These are phyloP conservation scores for Litsea cubeba DNA, from an alignment of 164 flowering plant species.

Conservation along the genomic window DNA sequence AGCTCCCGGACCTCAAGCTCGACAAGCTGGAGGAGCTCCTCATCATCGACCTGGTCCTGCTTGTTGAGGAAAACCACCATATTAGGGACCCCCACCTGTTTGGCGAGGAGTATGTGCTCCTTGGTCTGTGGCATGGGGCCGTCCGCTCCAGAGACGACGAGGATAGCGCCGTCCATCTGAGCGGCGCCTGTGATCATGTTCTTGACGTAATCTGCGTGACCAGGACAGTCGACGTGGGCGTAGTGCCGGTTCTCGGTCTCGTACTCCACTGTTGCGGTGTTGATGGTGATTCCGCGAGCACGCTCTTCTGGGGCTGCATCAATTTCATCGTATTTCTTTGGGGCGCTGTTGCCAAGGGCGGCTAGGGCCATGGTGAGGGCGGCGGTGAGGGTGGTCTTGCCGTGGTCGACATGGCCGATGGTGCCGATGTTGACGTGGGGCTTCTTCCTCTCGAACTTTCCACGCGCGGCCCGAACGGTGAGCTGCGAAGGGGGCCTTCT, in stretches of 20 bases:
- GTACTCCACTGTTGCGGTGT: slow-evolving; percentile 37
- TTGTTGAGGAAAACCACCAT: slow-evolving; percentile 38
- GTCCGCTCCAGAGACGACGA: slow-evolving; percentile 34
- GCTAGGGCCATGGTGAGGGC: slow-evolving; percentile 40
- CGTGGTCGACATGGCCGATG: slow-evolving; percentile 41
- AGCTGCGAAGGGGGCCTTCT: not conserved
- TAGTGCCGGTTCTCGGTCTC: slow-evolving; percentile 35
- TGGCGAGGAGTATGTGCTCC: slow-evolving; percentile 33
- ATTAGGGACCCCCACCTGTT: slow-evolving; percentile 39
- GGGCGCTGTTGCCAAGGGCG: slow-evolving; percentile 27
- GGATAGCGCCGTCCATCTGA: slow-evolving; percentile 35
- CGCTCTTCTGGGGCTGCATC: slow-evolving; percentile 37
- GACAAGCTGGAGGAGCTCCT: slow-evolving; percentile 30
- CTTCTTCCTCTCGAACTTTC: slow-evolving; percentile 37
- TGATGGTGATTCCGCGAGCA: slow-evolving; percentile 33
- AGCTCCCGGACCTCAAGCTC: slow-evolving; percentile 36
- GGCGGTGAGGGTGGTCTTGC: slow-evolving; percentile 33
- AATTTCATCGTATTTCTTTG: slow-evolving; percentile 36
- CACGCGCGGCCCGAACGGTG: slow-evolving; percentile 25
- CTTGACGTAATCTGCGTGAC: slow-evolving; percentile 33
- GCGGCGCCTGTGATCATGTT: slow-evolving; percentile 35
- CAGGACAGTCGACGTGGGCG: slow-evolving; percentile 34
- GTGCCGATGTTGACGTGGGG: slow-evolving; percentile 42
- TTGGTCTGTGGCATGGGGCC: slow-evolving; percentile 40
- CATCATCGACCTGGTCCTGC: slow-evolving; percentile 36